phyloP scores from a whole-genome alignment of 2,329 filamentous ascomycete species.

The Penicillium sp. region DNA sequence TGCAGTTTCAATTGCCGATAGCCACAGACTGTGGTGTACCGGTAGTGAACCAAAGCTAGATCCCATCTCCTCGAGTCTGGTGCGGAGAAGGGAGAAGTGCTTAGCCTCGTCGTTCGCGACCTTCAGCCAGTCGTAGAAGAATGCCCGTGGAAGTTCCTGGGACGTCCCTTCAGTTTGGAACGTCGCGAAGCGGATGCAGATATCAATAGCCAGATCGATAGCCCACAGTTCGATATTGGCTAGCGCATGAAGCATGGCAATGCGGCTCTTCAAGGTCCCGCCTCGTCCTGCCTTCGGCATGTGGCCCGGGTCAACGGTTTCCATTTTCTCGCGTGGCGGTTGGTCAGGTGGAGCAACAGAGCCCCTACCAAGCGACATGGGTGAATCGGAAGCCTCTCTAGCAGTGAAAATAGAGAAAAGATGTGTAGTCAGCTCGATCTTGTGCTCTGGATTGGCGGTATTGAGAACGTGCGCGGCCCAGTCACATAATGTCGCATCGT shows the following conservation, averaged over 20 bases:
- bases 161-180: conserved; percentile 38
- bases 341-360: conserved; percentile 38
- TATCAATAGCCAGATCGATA: conserved; percentile 50
- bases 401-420: conserved; percentile 44
- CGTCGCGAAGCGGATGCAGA: conserved; percentile 47
- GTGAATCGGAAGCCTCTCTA: conserved; percentile 38
- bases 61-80: conserved; percentile 46
- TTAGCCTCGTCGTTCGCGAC: conserved; percentile 51
- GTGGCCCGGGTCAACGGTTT: conserved; percentile 39
- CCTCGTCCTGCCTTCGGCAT: conserved; percentile 45
- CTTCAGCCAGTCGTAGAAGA: conserved; percentile 51
- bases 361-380: conserved; percentile 45
- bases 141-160: conserved; percentile 42
- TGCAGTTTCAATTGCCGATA: conserved; percentile 44
- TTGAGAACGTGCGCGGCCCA: conserved; percentile 50
- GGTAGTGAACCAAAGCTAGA: conserved; percentile 47
- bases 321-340: conserved; percentile 43
- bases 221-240: conserved; percentile 52
- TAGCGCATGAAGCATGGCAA: conserved; percentile 49
- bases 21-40: conserved; percentile 49
- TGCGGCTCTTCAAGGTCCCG: conserved; percentile 46
- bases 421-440: conserved; percentile 48
- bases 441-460: conserved; percentile 47
- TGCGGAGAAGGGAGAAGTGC: conserved; percentile 48
- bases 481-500: conserved; percentile 47